Conservation (phyloP, 352 stramenopile species). For the Phytopythium vexans region DNA sequence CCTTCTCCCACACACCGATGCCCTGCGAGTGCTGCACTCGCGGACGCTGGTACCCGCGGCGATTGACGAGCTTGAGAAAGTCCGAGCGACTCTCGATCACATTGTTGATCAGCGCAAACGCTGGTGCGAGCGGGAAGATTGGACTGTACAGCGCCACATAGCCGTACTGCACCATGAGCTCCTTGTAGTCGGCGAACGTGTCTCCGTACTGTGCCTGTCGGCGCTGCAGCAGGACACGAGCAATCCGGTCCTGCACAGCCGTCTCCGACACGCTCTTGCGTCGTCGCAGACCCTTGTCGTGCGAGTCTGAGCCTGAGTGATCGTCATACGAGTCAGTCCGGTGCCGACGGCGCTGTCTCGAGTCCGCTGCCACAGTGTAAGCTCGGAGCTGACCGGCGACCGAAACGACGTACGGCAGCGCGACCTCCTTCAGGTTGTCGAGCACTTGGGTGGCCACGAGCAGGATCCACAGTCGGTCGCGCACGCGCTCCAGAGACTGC, state of each 20-base stretch:
- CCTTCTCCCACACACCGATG: constrained; percentile 91
- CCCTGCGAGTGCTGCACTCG: constrained; percentile 87
- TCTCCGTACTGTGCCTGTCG: constrained; percentile 59
- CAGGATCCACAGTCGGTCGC: constrained; percentile 64
- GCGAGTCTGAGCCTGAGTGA: too few relatives aligned
- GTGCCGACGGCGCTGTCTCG: constrained; percentile 31
- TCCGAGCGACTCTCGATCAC: constrained; percentile 89
- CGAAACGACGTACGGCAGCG: constrained; percentile 45
- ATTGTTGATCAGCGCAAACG: constrained; percentile 91
- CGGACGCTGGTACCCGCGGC: constrained; percentile 82
- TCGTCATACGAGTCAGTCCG: neutral
- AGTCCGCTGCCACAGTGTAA: constrained; percentile 8
- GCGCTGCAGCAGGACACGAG: constrained; percentile 57
- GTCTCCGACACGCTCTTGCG: constrained; percentile 16
- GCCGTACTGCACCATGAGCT: constrained; percentile 90
- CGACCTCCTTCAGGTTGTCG: constrained; percentile 72
- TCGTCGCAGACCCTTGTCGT: neutral
- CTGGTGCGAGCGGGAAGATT: constrained; percentile 88
- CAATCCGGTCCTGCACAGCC: constrained; percentile 31
- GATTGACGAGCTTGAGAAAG: constrained; percentile 90
- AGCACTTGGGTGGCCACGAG: constrained; percentile 61
- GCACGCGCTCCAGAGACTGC: constrained; percentile 46
- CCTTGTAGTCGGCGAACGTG: constrained; percentile 72
- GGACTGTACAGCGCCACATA: constrained; percentile 92
- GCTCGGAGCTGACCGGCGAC: constrained; percentile 40